Percentiles rank a stretch among this genome's conserved stretches.
Evolutionary conservation across 2,329 filamentous ascomycete species (phyloP).

Genomic region (Monosporascus sp.): DNA sequence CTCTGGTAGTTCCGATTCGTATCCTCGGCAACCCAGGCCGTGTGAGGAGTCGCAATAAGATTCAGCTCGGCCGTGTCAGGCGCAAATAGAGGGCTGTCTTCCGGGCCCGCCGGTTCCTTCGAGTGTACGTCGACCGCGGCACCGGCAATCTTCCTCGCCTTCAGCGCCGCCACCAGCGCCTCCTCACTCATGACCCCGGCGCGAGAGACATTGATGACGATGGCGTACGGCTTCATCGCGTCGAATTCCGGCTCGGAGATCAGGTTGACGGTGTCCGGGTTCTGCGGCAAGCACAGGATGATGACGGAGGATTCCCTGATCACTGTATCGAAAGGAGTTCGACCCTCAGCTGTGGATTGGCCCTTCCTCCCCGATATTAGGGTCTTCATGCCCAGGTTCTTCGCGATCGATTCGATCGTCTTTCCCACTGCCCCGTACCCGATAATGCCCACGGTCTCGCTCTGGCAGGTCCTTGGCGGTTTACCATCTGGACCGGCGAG

Average conservation of each 20-base stretch:
- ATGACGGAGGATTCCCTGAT: constrained; percentile 22
- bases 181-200: constrained; percentile 26
- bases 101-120: constrained; percentile 20
- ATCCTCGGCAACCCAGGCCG: constrained; percentile 26
- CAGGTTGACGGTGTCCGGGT: constrained; percentile 21
- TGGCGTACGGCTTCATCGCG: constrained; percentile 16
- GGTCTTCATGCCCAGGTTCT: constrained; percentile 21
- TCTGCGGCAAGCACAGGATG: constrained; percentile 21
- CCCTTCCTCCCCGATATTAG: constrained; percentile 23
- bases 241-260: constrained; percentile 18
- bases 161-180: constrained; percentile 20
- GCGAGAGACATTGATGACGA: constrained; percentile 27
- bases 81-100: constrained; percentile 15
- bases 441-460: constrained; percentile 24
- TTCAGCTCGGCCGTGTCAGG: constrained; percentile 21
- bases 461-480: constrained; percentile 17
- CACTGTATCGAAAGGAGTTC: constrained; percentile 19
- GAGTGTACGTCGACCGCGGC: constrained; percentile 24
- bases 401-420: constrained; percentile 14
- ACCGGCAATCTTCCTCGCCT: constrained; percentile 21
- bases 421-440: constrained; percentile 26
- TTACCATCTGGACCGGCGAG: constrained; percentile 20
- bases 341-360: constrained; percentile 10
- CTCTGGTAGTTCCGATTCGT: constrained; percentile 20
- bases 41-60: constrained; percentile 24